Percentiles rank a stretch among this genome's conserved stretches.
These are phyloP conservation scores for Grosmannia huntii DNA, from an alignment of 2,329 filamentous ascomycete genomes.

Conservation along the genomic window DNA sequence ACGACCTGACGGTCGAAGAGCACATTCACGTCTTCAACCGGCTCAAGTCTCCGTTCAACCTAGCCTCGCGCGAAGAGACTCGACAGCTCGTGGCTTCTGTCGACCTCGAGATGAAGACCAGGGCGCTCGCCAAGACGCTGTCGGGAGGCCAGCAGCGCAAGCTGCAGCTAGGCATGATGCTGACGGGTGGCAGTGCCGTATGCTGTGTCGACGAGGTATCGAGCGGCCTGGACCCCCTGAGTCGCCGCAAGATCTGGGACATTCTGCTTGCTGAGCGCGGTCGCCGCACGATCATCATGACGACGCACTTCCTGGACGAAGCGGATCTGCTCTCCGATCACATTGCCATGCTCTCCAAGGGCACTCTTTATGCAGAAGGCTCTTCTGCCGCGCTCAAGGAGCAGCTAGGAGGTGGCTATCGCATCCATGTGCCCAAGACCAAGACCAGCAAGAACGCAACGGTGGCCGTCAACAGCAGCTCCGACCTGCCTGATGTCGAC, in stretches of 20 bases:
- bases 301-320: conserved; percentile 89
- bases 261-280: conserved; percentile 79
- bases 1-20: conserved; percentile 73
- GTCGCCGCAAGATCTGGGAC: conserved; percentile 84
- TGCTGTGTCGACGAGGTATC: conserved; percentile 90
- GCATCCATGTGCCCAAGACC: conserved; percentile 58
- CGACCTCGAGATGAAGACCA: conserved; percentile 63
- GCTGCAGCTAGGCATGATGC: conserved; percentile 87
- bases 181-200: conserved; percentile 76
- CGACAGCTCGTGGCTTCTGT: conserved; percentile 52
- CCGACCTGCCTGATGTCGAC: conserved; percentile 34
- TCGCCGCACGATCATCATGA: conserved; percentile 69
- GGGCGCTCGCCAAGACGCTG: conserved; percentile 60
- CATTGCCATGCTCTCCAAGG: conserved; percentile 78
- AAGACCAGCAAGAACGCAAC: conserved; percentile 11
- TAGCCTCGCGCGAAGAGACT: conserved; percentile 46
- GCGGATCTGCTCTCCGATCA: conserved; percentile 82
- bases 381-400: conserved; percentile 81
- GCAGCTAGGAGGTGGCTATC: conserved; percentile 69
- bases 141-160: conserved; percentile 90
- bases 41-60: conserved; percentile 53
- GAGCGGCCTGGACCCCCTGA: conserved; percentile 76
- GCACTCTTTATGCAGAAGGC: conserved; percentile 66
- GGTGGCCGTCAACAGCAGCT: conserved; percentile 3
- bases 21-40: conserved; percentile 75